Conservation (phyloP, 106 monocot species). For the Amphibolis antarctica region DNA sequence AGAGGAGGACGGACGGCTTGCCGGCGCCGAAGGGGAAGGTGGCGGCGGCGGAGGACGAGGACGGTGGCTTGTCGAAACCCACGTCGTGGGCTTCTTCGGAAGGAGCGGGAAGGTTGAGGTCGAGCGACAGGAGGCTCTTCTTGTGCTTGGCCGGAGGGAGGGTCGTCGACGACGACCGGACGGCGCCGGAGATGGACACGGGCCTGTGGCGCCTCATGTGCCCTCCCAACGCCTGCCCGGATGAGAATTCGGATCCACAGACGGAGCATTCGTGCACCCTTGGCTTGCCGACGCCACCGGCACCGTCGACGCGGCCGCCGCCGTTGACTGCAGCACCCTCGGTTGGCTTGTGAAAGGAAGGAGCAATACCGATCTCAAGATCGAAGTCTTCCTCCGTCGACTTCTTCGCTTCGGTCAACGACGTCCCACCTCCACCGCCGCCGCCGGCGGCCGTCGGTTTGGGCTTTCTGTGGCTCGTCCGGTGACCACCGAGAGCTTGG, state of each 20-base stretch:
- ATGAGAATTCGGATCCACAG: constrained; percentile 36
- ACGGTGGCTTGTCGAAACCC: background rate
- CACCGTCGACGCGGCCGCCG: too few relatives aligned
- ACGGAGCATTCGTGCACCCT: constrained; percentile 36
- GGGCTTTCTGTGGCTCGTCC: constrained; percentile 45
- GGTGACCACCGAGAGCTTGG: constrained; percentile 80
- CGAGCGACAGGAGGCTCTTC: constrained; percentile 14
- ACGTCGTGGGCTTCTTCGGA: constrained; percentile 6
- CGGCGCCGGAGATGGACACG: background rate
- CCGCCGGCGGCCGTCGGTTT: background rate
- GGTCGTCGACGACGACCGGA: too few relatives aligned
- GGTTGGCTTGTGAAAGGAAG: background rate
- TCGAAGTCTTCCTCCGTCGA: background rate
- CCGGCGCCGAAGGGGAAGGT: constrained; percentile 4
- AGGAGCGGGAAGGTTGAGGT: constrained; percentile 32
- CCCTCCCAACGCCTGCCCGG: constrained; percentile 40
- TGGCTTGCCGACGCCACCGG: constrained; percentile 7
- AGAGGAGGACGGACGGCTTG: constrained; percentile 9
- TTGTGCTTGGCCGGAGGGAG: constrained; percentile 5
- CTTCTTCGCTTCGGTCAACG: background rate
- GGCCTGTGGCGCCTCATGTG: constrained; percentile 43
- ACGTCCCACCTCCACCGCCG: background rate
- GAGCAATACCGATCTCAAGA: constrained; percentile 20
- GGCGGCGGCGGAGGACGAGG: background rate
- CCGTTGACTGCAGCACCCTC: background rate